Evolutionary conservation across 2,329 filamentous ascomycete species (phyloP), one percentile per base, ranked within the genome.

Genomic region (Epichloe gansuensis): DNA sequence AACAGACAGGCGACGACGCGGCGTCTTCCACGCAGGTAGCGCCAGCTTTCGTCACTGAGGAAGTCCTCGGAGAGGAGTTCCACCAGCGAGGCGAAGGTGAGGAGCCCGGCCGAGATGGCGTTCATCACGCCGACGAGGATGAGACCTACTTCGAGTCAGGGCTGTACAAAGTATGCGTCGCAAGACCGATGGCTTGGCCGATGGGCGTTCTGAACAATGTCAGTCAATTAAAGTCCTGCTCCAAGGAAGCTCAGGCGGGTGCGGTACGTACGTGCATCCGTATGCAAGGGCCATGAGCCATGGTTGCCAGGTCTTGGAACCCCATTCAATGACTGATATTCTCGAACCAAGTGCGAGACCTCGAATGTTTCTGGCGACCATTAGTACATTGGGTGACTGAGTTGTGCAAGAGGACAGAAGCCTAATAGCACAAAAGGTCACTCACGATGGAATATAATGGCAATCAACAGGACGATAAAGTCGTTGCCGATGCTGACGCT

Each of bases 381-480:
- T 25, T 23, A 42, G 23, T 31, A 13, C 15, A 3, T 15, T 15
- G 44, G 13, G 4, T 3, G 5, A 7, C 8, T 21, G 44, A 1
- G 13, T 11, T 31, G 1, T 7, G 15, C 23, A 34, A 0, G 5
- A 23, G 23, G 44, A 46, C 15, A 8, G 9, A 15, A 12, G 23
- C 12, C 13, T 4, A 3, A 11, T 25, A n/a, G 44, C 28, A 15
- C 43, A 12, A 21, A n/a, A 23, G 13, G n/a, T 13, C 9, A 35
- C 52, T 28, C 25, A 54, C 52, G 85, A 62, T 91, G 87, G 66
- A 91, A 91, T 50, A 79, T 77, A 59, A 91, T 89, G 49, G 87
- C 87, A 46, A 90, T 76, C 1, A 91, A 75, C 54, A 91, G 81
- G n/a, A 91, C 82, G 51, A 88, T 75, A 61, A 91, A 91, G 4